These are phyloP conservation scores for Iris pallida DNA, from an alignment of 116 monocot genomes.

Conservation along the genomic window DNA sequence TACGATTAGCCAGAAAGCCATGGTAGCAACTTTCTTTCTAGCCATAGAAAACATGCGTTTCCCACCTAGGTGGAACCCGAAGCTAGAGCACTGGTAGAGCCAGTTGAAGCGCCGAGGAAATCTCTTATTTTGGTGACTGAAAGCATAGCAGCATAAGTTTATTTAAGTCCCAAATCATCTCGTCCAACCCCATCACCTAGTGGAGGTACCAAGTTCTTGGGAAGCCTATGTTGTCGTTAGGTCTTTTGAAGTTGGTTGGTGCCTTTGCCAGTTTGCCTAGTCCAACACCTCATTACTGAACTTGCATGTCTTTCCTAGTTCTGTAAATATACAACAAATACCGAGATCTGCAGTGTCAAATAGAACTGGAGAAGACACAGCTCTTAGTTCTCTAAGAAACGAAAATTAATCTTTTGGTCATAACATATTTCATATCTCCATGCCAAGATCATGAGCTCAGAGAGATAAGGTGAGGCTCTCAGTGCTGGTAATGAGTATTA, in stretches of 20 bases:
- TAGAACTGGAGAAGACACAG: slow-evolving; percentile 75
- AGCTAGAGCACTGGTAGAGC: no score
- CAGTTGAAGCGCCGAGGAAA: no score
- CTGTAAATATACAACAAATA: neutral
- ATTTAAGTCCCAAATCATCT: neutral
- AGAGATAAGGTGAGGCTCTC: no score
- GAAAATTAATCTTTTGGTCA: slow-evolving; percentile 10
- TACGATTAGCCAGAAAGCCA: no score
- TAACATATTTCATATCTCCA: no score
- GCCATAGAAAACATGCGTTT: no score
- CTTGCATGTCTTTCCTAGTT: neutral
- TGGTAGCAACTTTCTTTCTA: no score
- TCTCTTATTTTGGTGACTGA: no score
- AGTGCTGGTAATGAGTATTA: no score
- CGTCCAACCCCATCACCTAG: neutral
- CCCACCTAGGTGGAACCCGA: no score
- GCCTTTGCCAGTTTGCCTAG: neutral
- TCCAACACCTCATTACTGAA: neutral
- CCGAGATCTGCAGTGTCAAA: slow-evolving; percentile 67
- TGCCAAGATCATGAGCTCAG: no score
- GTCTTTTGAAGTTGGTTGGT: neutral
- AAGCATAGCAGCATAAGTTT: no score
- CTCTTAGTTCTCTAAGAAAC: slow-evolving; percentile 87
- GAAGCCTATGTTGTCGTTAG: neutral
- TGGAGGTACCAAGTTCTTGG: neutral